These are phyloP conservation scores for Lachnellula subtilissima DNA, from an alignment of 2,329 filamentous ascomycete species.

Conservation along the genomic window DNA sequence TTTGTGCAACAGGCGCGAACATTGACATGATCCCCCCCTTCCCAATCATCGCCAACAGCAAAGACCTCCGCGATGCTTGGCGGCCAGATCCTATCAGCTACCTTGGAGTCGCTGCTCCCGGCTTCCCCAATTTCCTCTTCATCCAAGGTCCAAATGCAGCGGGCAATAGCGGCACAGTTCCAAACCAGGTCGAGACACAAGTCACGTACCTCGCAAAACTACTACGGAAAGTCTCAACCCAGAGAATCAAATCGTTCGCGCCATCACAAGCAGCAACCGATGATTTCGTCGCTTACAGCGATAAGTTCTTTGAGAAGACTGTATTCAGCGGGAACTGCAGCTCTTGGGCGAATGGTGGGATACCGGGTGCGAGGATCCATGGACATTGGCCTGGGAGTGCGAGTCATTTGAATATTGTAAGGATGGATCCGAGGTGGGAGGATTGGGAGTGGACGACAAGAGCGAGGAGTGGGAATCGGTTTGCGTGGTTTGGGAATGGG, in stretches of 20 bases:
- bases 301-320: constrained; percentile 51
- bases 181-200: constrained; percentile 62
- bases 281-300: constrained; percentile 57
- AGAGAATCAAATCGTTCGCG: constrained; percentile 59
- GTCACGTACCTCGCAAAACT: constrained; percentile 61
- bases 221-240: constrained; percentile 59
- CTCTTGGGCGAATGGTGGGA: constrained; percentile 67
- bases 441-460: constrained; percentile 51
- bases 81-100: constrained; percentile 59
- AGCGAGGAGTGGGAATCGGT: constrained; percentile 34
- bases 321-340: constrained; percentile 59
- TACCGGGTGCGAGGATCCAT: constrained; percentile 58
- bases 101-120: constrained; percentile 56
- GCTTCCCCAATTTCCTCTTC: constrained; percentile 64
- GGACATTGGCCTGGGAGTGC: constrained; percentile 68
- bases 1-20: constrained; percentile 66
- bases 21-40: constrained; percentile 56
- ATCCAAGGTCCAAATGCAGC: constrained; percentile 56
- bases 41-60: constrained; percentile 50
- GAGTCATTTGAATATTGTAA: constrained; percentile 54
- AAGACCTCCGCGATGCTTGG: constrained; percentile 54
- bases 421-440: constrained; percentile 53
- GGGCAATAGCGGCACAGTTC: constrained; percentile 60
- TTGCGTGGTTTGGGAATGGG: constrained; percentile 64
- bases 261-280: constrained; percentile 56